A percentile compares a stretch with the other conserved stretches of the same genome.
Evolutionary conservation across 768 basidiomycete genomes (phyloP).

Genomic region (Kwoniella dendrophila): DNA sequence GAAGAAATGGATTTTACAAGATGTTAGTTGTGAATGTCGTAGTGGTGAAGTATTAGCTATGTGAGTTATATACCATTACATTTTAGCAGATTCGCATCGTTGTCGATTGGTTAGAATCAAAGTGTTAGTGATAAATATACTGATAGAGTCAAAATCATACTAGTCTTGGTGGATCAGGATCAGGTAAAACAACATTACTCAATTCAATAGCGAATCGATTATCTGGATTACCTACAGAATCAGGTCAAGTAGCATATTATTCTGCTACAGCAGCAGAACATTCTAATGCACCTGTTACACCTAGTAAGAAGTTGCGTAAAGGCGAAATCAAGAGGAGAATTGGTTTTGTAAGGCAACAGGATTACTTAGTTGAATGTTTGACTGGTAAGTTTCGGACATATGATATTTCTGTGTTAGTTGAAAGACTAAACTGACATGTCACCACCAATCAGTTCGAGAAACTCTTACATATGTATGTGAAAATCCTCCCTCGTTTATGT

Average conservation of each 20-base stretch:
- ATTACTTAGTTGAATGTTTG: constrained; percentile 58
- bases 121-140: no score
- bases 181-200: constrained; percentile 57
- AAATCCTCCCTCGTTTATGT: not conserved
- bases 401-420: not conserved
- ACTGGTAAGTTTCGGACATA: constrained; percentile 43
- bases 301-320: constrained; percentile 27
- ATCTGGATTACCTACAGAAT: constrained; percentile 49
- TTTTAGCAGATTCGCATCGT: no score
- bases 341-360: constrained; percentile 59
- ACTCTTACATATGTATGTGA: constrained; percentile 54
- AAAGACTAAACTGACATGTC: not conserved
- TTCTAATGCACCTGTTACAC: constrained; percentile 53
- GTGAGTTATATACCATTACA: no score
- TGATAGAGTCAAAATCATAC: no score
- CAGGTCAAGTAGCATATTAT: constrained; percentile 42
- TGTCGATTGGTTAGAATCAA: no score
- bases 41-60: constrained; percentile 58
- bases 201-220: constrained; percentile 54
- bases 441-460: constrained; percentile 53
- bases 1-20: constrained; percentile 51
- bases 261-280: constrained; percentile 35
- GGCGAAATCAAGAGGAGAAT: constrained; percentile 50
- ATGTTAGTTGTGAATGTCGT: constrained; percentile 49
- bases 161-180: constrained; percentile 52